Evolutionary conservation across 768 basidiomycete genomes (phyloP).

Genomic region (Saitozyma sp.): DNA sequence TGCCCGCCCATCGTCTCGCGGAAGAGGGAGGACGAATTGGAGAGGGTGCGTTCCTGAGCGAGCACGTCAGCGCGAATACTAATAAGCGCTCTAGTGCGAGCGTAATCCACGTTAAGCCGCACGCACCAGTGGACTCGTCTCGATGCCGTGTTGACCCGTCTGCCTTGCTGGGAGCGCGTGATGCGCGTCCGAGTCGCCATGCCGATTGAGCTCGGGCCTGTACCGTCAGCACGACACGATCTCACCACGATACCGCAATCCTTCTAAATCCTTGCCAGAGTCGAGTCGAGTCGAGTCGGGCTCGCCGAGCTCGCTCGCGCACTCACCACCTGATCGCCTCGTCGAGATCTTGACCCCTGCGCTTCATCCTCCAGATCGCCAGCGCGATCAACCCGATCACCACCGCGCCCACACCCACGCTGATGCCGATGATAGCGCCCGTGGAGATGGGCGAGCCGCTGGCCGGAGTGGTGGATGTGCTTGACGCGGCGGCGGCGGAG

Average conservation of each 20-base stretch:
- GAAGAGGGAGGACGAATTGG: neutral
- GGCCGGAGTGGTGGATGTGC: conserved; percentile 11
- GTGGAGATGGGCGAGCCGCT: conserved; percentile 27
- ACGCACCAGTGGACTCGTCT: conserved; percentile 48
- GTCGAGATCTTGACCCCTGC: conserved; percentile 41
- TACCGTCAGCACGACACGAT: no score
- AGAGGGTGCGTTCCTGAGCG: neutral
- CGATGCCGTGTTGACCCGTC: conserved; percentile 50
- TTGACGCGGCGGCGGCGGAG: conserved; percentile 18
- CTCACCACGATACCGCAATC: neutral
- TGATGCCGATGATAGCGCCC: conserved; percentile 47
- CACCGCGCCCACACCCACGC: conserved; percentile 44
- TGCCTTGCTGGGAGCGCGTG: conserved; percentile 47
- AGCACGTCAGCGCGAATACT: neutral
- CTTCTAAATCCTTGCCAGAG: neutral
- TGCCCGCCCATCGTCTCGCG: neutral
- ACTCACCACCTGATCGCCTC: conserved; percentile 50
- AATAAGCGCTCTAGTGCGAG: neutral
- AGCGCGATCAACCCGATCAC: conserved; percentile 39
- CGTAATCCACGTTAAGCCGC: conserved; percentile 13
- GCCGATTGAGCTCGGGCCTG: conserved; percentile 50
- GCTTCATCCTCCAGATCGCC: conserved; percentile 49
- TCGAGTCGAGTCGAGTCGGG: neutral
- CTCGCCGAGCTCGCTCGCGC: no score
- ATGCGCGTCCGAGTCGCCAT: conserved; percentile 47